Conservation (phyloP, 768 basidiomycete genomes). For the Leccinum sublutescens region DNA sequence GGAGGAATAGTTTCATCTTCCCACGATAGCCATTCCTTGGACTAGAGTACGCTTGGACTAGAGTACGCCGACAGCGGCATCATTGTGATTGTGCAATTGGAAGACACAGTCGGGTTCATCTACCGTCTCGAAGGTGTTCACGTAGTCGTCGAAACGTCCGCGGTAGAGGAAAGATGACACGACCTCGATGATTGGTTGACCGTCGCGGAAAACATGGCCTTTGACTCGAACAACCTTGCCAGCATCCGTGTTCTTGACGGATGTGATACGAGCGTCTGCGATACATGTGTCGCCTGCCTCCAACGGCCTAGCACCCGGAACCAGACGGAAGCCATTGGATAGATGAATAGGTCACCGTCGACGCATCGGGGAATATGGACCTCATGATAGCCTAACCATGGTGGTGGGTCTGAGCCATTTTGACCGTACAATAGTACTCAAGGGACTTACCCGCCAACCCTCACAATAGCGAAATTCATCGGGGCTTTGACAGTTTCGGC, state of each 20-base stretch:
- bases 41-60: no score
- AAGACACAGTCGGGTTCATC: conserved; percentile 90
- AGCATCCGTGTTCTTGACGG: conserved; percentile 85
- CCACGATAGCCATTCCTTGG: conserved; percentile 99
- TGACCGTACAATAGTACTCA: not conserved
- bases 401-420: conserved; percentile 12
- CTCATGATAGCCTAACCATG: conserved; percentile 92
- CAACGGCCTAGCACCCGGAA: conserved; percentile 74
- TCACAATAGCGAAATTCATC: conserved; percentile 98
- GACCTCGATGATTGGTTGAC: conserved; percentile 86
- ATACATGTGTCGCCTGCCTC: conserved; percentile 87
- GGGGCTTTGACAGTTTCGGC: conserved; percentile 75
- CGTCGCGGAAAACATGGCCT: conserved; percentile 75
- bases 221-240: conserved; percentile 94
- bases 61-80: conserved; percentile 85
- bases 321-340: conserved; percentile 92
- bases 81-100: conserved; percentile 61
- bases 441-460: conserved; percentile 85
- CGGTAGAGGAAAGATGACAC: conserved; percentile 96
- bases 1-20: conserved; percentile 78
- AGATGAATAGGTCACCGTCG: conserved; percentile 96
- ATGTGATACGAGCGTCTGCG: conserved; percentile 83
- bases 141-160: conserved; percentile 88
- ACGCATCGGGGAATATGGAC: conserved; percentile 89
- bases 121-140: conserved; percentile 92